phyloP scores from a whole-genome alignment of 805 yeast genomes.

The Candida railenensis region DNA sequence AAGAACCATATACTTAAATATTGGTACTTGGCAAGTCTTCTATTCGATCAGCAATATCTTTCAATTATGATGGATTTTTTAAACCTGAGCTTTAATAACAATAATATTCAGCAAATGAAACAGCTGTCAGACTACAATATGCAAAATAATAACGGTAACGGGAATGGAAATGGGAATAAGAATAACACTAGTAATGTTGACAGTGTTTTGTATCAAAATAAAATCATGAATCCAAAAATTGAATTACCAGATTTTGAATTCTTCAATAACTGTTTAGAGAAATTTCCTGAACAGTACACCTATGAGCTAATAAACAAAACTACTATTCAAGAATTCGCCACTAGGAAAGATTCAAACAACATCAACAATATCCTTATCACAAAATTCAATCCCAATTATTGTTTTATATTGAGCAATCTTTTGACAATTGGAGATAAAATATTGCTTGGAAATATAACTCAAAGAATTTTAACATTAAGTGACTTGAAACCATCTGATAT shows the following conservation, averaged over 20 bases:
- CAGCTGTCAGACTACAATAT: slow-evolving; percentile 8
- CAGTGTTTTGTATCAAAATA: slow-evolving; percentile 33
- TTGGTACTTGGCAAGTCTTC: slow-evolving; percentile 67
- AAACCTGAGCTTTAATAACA: slow-evolving; percentile 34
- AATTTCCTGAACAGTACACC: slow-evolving; percentile 12
- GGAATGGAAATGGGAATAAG: slow-evolving; percentile 2
- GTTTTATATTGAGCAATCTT: slow-evolving; percentile 49
- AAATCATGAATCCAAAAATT: slow-evolving; percentile 38
- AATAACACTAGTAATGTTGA: slow-evolving; percentile 27
- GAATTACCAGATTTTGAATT: slow-evolving; percentile 31
- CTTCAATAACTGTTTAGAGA: slow-evolving; percentile 34
- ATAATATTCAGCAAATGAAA: slow-evolving; percentile 26
- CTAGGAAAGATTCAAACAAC: slow-evolving; percentile 22
- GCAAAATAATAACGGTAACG: slow-evolving; percentile 7
- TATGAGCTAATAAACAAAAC: slow-evolving; percentile 29
- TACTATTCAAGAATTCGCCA: slow-evolving; percentile 26
- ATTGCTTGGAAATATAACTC: slow-evolving; percentile 62
- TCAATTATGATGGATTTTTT: slow-evolving; percentile 30
- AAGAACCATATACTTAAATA: slow-evolving; percentile 73
- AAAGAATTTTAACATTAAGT: slow-evolving; percentile 63
- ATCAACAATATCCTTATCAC: slow-evolving; percentile 26
- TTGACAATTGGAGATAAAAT: slow-evolving; percentile 57
- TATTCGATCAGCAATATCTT: slow-evolving; percentile 71
- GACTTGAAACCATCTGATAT: slow-evolving; percentile 64
- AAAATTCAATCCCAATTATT: slow-evolving; percentile 40